Base-by-base conservation (phyloP, 345 rosid genomes). In the Eucalyptus caleyi region DNA sequence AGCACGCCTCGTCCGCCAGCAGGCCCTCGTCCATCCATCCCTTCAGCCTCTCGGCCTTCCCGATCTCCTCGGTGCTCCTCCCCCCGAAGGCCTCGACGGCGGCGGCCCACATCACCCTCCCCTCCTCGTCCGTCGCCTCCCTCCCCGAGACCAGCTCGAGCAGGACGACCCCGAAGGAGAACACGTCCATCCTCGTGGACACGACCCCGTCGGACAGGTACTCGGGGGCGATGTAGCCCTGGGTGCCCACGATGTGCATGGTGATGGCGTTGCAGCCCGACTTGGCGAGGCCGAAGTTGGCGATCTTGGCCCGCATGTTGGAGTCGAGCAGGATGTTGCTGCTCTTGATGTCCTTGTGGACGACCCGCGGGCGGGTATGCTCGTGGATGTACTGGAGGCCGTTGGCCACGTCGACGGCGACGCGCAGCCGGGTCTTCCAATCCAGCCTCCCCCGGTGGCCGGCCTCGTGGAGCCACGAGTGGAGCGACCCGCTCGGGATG, bases 241-340 rank as follows among this genome's bases (percentile, higher is more conserved):
- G 98, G 44, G 98, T 95, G 59, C 97, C 98, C 23, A 94, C 96
- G 53, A 95, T 95, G 91, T 96, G 96, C 97, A 93, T 93, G 24
- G 97, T 96, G 89, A 94, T 95, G 88, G 96, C 95, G 54, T 96
- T 96, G 96, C 96, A 96, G 81, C 97, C 96, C 5, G 98, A 94
- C 92, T 93, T 96, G 34, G 98, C 98, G 5, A 96, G 94, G 50
- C 97, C 98, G 37, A 96, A 95, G 89, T 95, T 94, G 56, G 97
- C 97, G 88, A 95, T 94, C 90, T 94, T 96, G 88, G 97, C 98
- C 86, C 97, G 91, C 95, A 93, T 94, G 90, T 82, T 92, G 18
- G 95, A 65, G 91, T 95, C 97, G 44, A 95, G 89, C 16, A 96
- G 95, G 90, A 96, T 94, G 93, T 93, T 96, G 93, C 94, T 91